Evolutionary conservation across 129 eudicot genomes (phyloP), one percentile per base, ranked within the genome.

Genomic region (Chrysanthemum seticuspe): DNA sequence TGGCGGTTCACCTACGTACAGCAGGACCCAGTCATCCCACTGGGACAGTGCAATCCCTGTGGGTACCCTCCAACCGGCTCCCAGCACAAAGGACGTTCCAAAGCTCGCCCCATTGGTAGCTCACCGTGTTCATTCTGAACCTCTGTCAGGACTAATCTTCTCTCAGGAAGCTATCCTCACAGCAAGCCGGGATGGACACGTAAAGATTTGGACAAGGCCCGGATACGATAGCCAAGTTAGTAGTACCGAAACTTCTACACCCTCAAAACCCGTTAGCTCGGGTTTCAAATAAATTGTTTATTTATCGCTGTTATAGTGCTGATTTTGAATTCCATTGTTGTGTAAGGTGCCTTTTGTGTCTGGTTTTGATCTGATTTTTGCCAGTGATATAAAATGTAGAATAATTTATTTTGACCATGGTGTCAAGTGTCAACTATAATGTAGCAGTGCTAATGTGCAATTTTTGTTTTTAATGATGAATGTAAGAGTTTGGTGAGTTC

Each of bases 1-100:
- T 57, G 91, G 90, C 21, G 97, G 97, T n/a, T 91, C 97, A 13
- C 97, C 97, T 5, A 91, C 96, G 9, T 86, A 77, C 67, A 91
- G 90, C 53, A 87, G 87, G 45, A 83, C 90, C 63, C 97, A 82
- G 65, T 91, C 97, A 27, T 71, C 90, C 61, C 90, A 77, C 19
- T 91, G 92, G 92, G 97, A 91, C 77, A 78, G 71, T 27, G 82
- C 82, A 7, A 49, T 76, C 64, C 83, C 92, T 0, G 83, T 79
- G 54, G 97, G 97, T 0, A 81, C 92, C 36, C 79, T 91, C 60
- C 97, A 86, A 76, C 92, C 96, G 1, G 85, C 97, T 55, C 97
- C 97, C 68, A 86, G 96, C 74, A 86, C 85, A 76, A 83, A 92
- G 57, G 97, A 88, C 57, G 83, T 91, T 25, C 97, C 97, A 21